Evolutionary conservation across 306 rosid genomes (phyloP).

Genomic region (Hippophae gyantsensis): DNA sequence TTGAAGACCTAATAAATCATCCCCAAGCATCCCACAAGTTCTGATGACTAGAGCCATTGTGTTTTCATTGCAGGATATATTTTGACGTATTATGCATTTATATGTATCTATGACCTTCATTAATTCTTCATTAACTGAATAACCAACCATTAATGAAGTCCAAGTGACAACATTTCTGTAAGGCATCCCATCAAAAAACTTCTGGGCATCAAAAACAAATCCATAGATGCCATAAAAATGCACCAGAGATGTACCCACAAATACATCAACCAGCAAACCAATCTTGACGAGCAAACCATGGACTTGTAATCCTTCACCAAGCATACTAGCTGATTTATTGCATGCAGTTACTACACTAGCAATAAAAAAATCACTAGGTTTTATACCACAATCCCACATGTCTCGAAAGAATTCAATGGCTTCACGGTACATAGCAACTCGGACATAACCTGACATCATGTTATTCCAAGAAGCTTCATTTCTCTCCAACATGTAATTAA

Average conservation of each 20-base stretch:
- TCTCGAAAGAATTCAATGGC: conserved; percentile 53
- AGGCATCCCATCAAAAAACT: conserved; percentile 61
- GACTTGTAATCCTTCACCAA: conserved; percentile 51
- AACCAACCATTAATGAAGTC: conserved; percentile 86
- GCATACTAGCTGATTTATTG: conserved; percentile 58
- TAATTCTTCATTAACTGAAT: conserved; percentile 38
- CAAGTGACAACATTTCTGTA: conserved; percentile 77
- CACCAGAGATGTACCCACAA: conserved; percentile 70
- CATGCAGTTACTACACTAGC: conserved; percentile 77
- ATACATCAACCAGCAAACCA: conserved; percentile 56
- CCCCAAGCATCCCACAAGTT: conserved; percentile 63
- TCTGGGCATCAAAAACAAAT: conserved; percentile 33
- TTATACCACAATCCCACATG: conserved; percentile 31
- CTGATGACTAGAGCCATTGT: conserved; percentile 51
- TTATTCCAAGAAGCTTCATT: conserved; percentile 88
- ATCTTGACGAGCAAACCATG: conserved; percentile 56
- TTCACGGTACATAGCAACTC: conserved; percentile 37
- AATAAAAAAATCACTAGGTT: conserved; percentile 51
- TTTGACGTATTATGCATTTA: conserved; percentile 34
- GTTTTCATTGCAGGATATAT: conserved; percentile 53
- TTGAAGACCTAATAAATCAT: conserved; percentile 53
- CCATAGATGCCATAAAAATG: conserved; percentile 63
- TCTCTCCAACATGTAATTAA: conserved; percentile 50
- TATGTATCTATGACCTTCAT: conserved; percentile 45
- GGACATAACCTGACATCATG: conserved; percentile 72